Evolutionary conservation across 257 asterid genomes (phyloP).

Genomic region (Thymus quinquecostatus): DNA sequence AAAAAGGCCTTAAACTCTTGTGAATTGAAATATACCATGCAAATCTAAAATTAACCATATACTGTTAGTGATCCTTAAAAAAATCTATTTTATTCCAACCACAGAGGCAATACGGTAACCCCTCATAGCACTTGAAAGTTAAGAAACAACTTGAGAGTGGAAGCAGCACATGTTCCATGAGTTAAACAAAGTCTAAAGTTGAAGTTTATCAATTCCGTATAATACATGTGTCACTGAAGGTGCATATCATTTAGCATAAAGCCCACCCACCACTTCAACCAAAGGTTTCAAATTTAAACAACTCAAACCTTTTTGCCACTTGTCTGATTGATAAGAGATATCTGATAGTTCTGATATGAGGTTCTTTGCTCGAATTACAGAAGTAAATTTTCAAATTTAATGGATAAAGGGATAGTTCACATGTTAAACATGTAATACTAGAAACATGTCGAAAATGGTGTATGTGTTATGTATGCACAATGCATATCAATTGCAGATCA

Average conservation of each 20-base stretch:
- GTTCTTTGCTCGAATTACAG: not conserved
- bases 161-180: not conserved
- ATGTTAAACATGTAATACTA: not conserved
- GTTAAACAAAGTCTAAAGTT: not conserved
- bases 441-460: conserved; percentile 5
- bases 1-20: not conserved
- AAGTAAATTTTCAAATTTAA: conserved; percentile 6
- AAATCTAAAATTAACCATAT: not conserved
- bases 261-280: conserved; percentile 7
- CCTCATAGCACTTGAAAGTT: not conserved
- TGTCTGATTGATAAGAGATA: too few relatives aligned
- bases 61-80: not conserved
- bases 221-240: not conserved
- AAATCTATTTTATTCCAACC: not conserved
- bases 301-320: not conserved
- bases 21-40: not conserved
- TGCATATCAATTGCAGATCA: not conserved
- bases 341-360: not conserved
- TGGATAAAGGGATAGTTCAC: conserved; percentile 13
- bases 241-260: conserved; percentile 4
- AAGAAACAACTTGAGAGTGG: not conserved
- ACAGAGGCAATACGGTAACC: not conserved
- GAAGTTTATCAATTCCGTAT: not conserved
- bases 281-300: not conserved
- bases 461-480: not conserved